A percentile compares a stretch with the other conserved stretches of the same genome.
These are phyloP conservation scores for Exophiala alcalophila DNA, from an alignment of 2,329 filamentous ascomycete species.

Conservation along the genomic window DNA sequence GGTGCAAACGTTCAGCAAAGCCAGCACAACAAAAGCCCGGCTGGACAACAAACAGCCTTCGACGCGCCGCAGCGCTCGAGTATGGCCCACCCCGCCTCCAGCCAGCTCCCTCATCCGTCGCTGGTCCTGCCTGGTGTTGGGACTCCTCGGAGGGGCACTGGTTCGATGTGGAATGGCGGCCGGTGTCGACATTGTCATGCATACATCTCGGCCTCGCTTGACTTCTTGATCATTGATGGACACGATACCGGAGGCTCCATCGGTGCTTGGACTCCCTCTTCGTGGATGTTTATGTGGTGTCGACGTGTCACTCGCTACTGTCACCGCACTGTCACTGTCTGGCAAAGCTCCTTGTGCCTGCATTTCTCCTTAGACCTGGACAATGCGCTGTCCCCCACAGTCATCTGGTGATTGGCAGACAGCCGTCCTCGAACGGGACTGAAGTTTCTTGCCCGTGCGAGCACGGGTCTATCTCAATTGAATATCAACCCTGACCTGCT, in stretches of 20 bases:
- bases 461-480: slow-evolving; percentile 12
- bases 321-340: slow-evolving; percentile 19
- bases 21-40: neutral
- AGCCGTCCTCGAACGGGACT: slow-evolving; percentile 2
- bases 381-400: slow-evolving; percentile 18
- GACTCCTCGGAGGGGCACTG: too few species aligned
- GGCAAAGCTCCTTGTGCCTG: slow-evolving; percentile 17
- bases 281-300: slow-evolving; percentile 17
- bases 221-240: slow-evolving; percentile 15
- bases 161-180: slow-evolving; percentile 13
- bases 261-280: slow-evolving; percentile 16
- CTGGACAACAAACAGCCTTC: slow-evolving; percentile 3
- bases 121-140: too few species aligned
- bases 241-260: slow-evolving; percentile 15
- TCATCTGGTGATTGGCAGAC: slow-evolving; percentile 16
- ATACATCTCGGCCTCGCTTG: slow-evolving; percentile 9
- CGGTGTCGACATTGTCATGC: slow-evolving; percentile 14
- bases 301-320: slow-evolving; percentile 11
- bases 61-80: slow-evolving; percentile 1
- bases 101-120: too few species aligned
- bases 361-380: slow-evolving; percentile 23
- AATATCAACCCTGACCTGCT: slow-evolving; percentile 20
- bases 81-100: slow-evolving; percentile 5
- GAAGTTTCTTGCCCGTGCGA: slow-evolving; percentile 8
- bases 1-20: slow-evolving; percentile 4